A percentile compares a stretch with the other conserved stretches of the same genome.
Evolutionary conservation across 345 rosid genomes (phyloP).

Genomic region (Nephelium lappaceum): DNA sequence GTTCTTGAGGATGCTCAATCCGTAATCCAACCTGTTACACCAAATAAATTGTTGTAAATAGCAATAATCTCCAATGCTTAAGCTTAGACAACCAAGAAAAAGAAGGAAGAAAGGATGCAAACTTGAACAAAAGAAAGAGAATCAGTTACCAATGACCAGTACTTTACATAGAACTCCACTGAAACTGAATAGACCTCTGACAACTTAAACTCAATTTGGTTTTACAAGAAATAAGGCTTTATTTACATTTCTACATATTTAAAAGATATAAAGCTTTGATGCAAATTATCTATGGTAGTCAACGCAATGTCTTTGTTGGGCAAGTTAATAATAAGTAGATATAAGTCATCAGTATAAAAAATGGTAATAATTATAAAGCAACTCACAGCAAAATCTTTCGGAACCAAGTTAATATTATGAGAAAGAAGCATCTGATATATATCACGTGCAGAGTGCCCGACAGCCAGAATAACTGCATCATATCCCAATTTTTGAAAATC

Average conservation of each 20-base stretch:
- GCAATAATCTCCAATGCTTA: background rate
- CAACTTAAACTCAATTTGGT: background rate
- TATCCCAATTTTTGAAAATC: conserved; percentile 43
- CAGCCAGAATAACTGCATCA: conserved; percentile 89
- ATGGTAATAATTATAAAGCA: background rate
- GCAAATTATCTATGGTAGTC: background rate
- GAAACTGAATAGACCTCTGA: too few relatives aligned
- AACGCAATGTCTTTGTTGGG: background rate
- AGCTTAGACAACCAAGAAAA: conserved; percentile 8
- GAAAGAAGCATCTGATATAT: conserved; percentile 88
- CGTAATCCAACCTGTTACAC: conserved; percentile 86
- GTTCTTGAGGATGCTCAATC: conserved; percentile 94
- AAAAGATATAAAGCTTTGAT: background rate
- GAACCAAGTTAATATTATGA: conserved; percentile 69
- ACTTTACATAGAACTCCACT: background rate
- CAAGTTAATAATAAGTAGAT: background rate
- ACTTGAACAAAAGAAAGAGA: conserved; percentile 3
- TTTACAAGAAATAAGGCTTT: too few relatives aligned
- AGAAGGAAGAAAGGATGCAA: background rate
- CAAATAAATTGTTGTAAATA: conserved; percentile 23
- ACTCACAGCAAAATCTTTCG: conserved; percentile 93
- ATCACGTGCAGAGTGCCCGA: conserved; percentile 98
- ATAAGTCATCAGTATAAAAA: background rate
- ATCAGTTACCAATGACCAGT: background rate
- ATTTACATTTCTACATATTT: too few relatives aligned